These are phyloP conservation scores for Mangifera indica DNA, from an alignment of 345 rosid species.

Conservation along the genomic window DNA sequence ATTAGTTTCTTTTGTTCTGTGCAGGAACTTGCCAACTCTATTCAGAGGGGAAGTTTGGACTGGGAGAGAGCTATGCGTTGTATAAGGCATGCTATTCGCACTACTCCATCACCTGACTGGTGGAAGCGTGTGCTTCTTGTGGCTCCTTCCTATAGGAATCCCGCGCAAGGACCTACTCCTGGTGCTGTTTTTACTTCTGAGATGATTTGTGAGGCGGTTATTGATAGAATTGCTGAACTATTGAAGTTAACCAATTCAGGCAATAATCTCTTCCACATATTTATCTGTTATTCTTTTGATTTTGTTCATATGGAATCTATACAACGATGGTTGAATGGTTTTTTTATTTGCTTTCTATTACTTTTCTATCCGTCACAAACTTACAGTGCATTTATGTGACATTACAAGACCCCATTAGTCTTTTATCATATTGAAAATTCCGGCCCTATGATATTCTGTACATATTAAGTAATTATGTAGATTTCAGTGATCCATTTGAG, in stretches of 20 bases:
- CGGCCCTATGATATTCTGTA: not conserved
- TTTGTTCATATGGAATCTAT: not conserved
- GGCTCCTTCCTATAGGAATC: constrained; percentile 76
- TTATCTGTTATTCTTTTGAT: not conserved
- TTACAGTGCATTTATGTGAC: constrained; percentile 6
- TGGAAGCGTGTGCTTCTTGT: constrained; percentile 98
- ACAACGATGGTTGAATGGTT: constrained; percentile 1
- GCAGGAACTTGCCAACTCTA: constrained; percentile 88
- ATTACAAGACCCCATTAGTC: not conserved
- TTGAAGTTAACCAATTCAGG: constrained; percentile 93
- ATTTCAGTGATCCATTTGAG: no score
- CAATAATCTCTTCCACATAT: constrained; percentile 29
- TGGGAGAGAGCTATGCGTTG: constrained; percentile 99
- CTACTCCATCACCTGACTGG: constrained; percentile 99
- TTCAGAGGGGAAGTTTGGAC: constrained; percentile 92
- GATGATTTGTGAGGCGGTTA: constrained; percentile 93
- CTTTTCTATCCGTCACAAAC: not conserved
- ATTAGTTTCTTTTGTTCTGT: constrained; percentile 7
- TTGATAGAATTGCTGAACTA: constrained; percentile 89
- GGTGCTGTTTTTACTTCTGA: constrained; percentile 94
- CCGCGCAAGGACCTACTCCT: constrained; percentile 72
- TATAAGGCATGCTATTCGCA: constrained; percentile 87
- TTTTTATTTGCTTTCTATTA: constrained; percentile 1
- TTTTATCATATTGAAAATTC: not conserved
- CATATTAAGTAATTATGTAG: not conserved